A percentile compares a stretch with the other conserved stretches of the same genome.
These are phyloP conservation scores for Volvox africanus DNA, from an alignment of 139 green algal genomes.

Conservation along the genomic window DNA sequence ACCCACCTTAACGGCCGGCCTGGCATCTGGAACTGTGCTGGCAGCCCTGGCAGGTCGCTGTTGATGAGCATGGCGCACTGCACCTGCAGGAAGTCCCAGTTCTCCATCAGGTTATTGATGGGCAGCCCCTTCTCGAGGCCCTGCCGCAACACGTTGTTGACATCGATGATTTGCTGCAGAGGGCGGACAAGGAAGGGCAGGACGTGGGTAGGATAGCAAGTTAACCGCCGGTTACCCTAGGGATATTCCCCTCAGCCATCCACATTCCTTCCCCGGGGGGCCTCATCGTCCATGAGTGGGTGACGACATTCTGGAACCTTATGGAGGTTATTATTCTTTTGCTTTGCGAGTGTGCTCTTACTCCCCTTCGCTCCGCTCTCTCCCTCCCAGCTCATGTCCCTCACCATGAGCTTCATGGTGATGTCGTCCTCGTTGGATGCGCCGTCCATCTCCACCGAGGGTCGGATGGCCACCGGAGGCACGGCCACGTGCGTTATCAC, in stretches of 20 bases:
- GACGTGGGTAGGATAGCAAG: neutral
- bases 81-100: conserved; percentile 97
- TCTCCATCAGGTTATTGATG: conserved; percentile 91
- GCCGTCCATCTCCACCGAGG: conserved; percentile 98
- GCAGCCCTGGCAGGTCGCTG: conserved; percentile 92
- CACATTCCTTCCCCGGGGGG: too few species aligned
- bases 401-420: conserved; percentile 96
- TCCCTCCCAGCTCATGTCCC: neutral
- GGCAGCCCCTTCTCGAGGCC: conserved; percentile 85
- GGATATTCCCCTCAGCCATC: too few species aligned
- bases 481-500: conserved; percentile 91
- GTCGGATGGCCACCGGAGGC: conserved; percentile 96
- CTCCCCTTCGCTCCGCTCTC: neutral
- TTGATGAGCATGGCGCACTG: conserved; percentile 95
- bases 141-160: conserved; percentile 85
- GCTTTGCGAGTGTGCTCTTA: too few species aligned
- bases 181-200: neutral
- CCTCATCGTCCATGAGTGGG: too few species aligned
- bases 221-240: too few species aligned
- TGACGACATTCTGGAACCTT: too few species aligned
- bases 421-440: conserved; percentile 99
- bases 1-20: conserved; percentile 82
- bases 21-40: conserved; percentile 73
- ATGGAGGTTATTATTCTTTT: too few species aligned
- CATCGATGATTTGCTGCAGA: conserved; percentile 87